Base-by-base conservation (phyloP, 108 stramenopile genomes). In the Stephanodiscus minutulus region DNA sequence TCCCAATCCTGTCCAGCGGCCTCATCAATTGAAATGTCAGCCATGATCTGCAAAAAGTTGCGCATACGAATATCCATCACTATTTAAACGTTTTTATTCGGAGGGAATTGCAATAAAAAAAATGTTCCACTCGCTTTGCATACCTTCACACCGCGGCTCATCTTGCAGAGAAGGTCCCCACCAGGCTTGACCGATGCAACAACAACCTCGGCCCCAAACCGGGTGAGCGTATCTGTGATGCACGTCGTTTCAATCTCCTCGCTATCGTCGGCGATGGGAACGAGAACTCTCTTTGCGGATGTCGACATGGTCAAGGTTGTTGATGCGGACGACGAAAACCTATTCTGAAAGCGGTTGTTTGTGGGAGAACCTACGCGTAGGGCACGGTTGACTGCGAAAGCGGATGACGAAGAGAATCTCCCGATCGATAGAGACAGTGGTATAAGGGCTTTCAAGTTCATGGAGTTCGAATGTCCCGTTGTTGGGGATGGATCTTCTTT, bases 181-280 rank as follows among this genome's bases (percentile, higher is more conserved):
- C 68, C 82, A 7, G 88, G 83, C 83, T 88, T 94, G 37, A 97
- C 96, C 31, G 91, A 93, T 15, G 97, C 98, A 27, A 95, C 86
- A 1, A 88, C 90, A 8, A 98, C 98, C 33, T 88, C 68, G 2
- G 95, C 97, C 29, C 96, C 97, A 55, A 96, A 97, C 39, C 97
- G 81, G 6, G 87, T 87, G 9, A 99, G 70, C 10, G 91, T 93
- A 70, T 99, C 98, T 5, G 94, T 93, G 70, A 99, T 96, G 59
- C 96, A 96, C 3, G 93, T 88, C 4, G 96, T 94, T 68, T 99
- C 98, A 61, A 99, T 99, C 70, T 99, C 98, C 73, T 99, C 98
- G 47, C 91, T 88, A 36, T 96, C 97, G 61, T 97, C 88, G 1
- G 92, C 98, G 22, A 99, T 91, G 20, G 98, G 98, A 61, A 99